Evolutionary conservation across 2,329 filamentous ascomycete species (phyloP), one percentile per base, ranked within the genome.

Genomic region (Pseudogymnoascus destructans): DNA sequence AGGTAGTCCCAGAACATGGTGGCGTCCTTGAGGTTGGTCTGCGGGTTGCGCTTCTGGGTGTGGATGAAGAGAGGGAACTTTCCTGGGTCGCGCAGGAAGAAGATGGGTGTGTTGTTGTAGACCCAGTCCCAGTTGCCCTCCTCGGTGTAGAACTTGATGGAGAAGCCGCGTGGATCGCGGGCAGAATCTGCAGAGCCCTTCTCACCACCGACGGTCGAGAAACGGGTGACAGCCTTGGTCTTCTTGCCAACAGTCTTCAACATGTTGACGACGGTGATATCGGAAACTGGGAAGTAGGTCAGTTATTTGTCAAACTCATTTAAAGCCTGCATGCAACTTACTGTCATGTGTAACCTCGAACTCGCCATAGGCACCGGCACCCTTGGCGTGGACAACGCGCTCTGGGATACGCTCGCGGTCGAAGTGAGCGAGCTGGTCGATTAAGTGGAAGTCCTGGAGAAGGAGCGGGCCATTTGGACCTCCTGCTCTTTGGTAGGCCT

Each of bases 11-110:
- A 72, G 63, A 71, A 77, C 69, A 70, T 67, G 25, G 65, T 67
- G 13, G 84, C 81, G 70, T 87, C 81, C 54, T 80, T 83, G 57
- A 88, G 72, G 69, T 89, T 85, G 33, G 83, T 88, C 63, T 82
- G 77, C 0, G 86, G 86, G 70, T 89, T 78, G 55, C 85, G 79
- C 77, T 89, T 89, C 71, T 90, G 86, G 3, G 85, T 86, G 73
- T 87, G 85, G 62, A 88, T 88, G 71, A 89, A 85, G 67, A 84
- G 73, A 33, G 85, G 85, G 72, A 88, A 89, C 69, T 89, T 88
- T 66, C 79, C 77, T 2, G 86, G 84, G 64, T 89, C 86, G 42
- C 86, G 78, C 21, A 89, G 66, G 75, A 90, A 89, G 76, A 90
- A 90, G 23, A 89, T 77, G 1, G 86, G 86, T 0, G 84, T 89